phyloP scores from a whole-genome alignment of 768 basidiomycete species.

The Amylocystis lapponica region DNA sequence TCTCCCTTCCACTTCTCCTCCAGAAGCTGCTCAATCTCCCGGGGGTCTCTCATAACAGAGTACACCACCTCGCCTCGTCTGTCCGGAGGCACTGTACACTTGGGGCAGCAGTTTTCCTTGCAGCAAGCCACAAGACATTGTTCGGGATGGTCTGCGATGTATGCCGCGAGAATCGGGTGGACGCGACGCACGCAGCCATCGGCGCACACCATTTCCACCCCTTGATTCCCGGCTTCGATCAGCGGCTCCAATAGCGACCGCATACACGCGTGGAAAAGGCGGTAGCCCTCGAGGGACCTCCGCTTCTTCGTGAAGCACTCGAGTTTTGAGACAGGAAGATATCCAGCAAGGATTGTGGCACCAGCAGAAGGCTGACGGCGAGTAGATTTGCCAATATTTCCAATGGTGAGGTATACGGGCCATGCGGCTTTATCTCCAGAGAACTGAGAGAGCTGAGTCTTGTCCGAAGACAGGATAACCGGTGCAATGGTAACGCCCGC shows the following conservation, averaged over 20 bases:
- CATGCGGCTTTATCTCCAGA: constrained; percentile 24
- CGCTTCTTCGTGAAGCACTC: constrained; percentile 15
- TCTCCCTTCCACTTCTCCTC: too few relatives aligned
- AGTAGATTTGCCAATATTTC: constrained; percentile 21
- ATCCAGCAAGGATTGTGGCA: constrained; percentile 22
- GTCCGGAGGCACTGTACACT: too few relatives aligned
- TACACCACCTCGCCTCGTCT: constrained; percentile 8
- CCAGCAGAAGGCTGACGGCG: constrained; percentile 14
- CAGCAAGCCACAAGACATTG: constrained; percentile 19
- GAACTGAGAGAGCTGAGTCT: constrained; percentile 22
- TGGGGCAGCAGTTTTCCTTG: constrained; percentile 17
- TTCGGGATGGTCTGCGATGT: constrained; percentile 24
- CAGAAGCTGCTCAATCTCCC: constrained; percentile 5
- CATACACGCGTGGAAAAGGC: constrained; percentile 22
- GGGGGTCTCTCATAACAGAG: background rate
- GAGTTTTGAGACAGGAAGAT: constrained; percentile 27
- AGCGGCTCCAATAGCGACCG: constrained; percentile 14
- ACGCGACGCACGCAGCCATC: constrained; percentile 16
- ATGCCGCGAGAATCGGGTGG: constrained; percentile 20
- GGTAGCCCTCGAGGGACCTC: constrained; percentile 11
- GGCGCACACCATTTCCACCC: constrained; percentile 17
- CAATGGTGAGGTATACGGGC: constrained; percentile 28
- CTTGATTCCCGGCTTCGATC: constrained; percentile 12
- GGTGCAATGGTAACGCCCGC: constrained; percentile 23
- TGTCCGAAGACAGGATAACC: constrained; percentile 26